Percentiles rank a stretch among this genome's conserved stretches.
phyloP scores from a whole-genome alignment of 345 rosid genomes.

The Murraya paniculata region DNA sequence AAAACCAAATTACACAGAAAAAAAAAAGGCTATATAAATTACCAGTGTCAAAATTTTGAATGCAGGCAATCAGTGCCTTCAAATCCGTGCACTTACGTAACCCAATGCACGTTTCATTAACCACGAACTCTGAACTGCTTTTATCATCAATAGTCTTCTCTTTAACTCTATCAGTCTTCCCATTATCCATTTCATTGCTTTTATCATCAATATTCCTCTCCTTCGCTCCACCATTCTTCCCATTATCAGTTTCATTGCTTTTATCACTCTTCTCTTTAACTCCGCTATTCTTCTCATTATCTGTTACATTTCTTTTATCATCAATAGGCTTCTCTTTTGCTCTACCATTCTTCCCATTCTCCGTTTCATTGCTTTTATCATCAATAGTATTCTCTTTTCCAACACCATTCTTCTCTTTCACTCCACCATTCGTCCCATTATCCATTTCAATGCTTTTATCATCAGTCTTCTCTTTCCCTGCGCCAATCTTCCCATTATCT shows the following conservation, averaged over 20 bases:
- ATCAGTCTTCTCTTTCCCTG: no score
- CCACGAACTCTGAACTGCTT: slow-evolving; percentile 26
- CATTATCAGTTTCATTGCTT: slow-evolving; percentile 18
- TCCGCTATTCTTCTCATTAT: background rate
- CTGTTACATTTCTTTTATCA: background rate
- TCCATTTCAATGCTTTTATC: no score
- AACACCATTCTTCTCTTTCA: background rate
- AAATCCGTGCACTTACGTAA: slow-evolving; percentile 37
- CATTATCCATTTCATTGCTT: slow-evolving; percentile 5
- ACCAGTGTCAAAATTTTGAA: slow-evolving; percentile 47
- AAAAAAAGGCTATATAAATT: slow-evolving; percentile 5
- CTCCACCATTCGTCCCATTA: no score
- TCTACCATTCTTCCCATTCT: background rate
- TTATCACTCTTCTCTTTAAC: background rate
- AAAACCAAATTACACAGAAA: background rate
- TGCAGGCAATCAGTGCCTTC: slow-evolving; percentile 49
- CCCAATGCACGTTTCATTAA: slow-evolving; percentile 47
- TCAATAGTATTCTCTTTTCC: no score
- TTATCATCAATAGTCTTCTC: slow-evolving; percentile 26
- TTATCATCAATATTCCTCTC: slow-evolving; percentile 6
- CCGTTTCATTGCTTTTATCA: background rate
- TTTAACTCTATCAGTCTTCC: background rate
- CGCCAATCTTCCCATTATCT: no score
- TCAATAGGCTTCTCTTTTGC: background rate
- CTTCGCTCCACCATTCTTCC: background rate